Evolutionary conservation across 2,329 filamentous ascomycete genomes (phyloP), one percentile per base, ranked within the genome.

Genomic region (Pseudogymnoascus sp.): DNA sequence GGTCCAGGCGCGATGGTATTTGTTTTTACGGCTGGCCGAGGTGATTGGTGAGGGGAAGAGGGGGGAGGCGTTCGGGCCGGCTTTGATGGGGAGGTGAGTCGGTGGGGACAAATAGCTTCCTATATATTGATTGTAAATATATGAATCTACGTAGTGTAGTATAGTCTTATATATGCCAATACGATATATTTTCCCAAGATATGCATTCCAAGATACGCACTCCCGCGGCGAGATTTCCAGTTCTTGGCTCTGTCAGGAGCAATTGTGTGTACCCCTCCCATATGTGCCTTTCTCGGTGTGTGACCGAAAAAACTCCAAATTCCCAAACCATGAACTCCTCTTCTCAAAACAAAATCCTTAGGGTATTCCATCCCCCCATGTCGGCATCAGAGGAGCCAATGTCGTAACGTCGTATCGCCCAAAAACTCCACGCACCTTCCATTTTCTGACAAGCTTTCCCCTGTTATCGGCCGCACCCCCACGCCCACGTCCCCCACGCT

Each of bases 331-430:
- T 18, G 19, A 52, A 52, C 45, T 12, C 45, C 45, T 30, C 26
- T 52, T 30, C 23, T 8, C 23, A 52, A 9, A 52, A 9, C 8
- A 23, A 52, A 30, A 30, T 6, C 9, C 39, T 26, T 23, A 28
- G 12, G 13, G 5, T 26, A 48, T 48, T n/a, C n/a, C n/a, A n/a
- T n/a, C n/a, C 13, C 13, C 39, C n/a, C 13, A 30, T 18, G n/a
- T 52, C 45, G 45, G 45, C 26, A 52, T 52, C 45, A 30, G 23
- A 30, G 45, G 45, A 52, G 15, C 45, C 45, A 52, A 52, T 52
- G 45, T 52, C 45, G 45, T 52, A 52, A 52, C 23, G 45, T 52
- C 45, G 45, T 52, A 52, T 52, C 45, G 10, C 23, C 26, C 23
- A 30, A 30, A 30, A 30, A 52, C 41, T 28, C 41, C 41, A 23